A percentile compares a stretch with the other conserved stretches of the same genome.
Evolutionary conservation across 805 yeast species (phyloP).

Genomic region (Candida namnaoensis): DNA sequence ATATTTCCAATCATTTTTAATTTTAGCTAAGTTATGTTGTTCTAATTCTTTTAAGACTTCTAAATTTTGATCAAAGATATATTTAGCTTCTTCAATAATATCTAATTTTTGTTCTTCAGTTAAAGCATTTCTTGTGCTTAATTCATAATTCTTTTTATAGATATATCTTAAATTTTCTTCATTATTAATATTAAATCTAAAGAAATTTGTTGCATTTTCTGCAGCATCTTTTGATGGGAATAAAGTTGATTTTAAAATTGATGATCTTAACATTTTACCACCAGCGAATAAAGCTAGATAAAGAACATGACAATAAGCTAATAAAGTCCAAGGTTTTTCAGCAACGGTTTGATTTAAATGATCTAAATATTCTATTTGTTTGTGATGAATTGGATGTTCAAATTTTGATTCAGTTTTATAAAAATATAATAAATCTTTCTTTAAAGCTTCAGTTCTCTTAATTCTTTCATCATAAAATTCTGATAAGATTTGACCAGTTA

Average conservation of each 20-base stretch:
- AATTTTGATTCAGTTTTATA: conserved; percentile 54
- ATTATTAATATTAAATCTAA: conserved; percentile 60
- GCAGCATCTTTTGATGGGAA: conserved; percentile 70
- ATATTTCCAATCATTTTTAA: conserved; percentile 47
- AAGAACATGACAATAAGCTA: conserved; percentile 82
- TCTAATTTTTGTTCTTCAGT: conserved; percentile 65
- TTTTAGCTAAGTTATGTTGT: conserved; percentile 47
- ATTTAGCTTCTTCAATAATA: conserved; percentile 58
- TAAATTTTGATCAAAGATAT: conserved; percentile 56
- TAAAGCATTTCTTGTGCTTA: conserved; percentile 62
- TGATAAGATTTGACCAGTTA: conserved; percentile 33
- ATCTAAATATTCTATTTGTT: conserved; percentile 52
- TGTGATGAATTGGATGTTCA: conserved; percentile 43
- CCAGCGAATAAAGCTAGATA: conserved; percentile 85
- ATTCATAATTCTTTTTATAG: conserved; percentile 72
- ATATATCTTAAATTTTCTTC: conserved; percentile 53
- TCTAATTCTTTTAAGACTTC: conserved; percentile 61
- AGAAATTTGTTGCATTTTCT: conserved; percentile 59
- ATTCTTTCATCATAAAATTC: conserved; percentile 65
- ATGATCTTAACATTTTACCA: conserved; percentile 64
- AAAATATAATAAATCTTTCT: conserved; percentile 58
- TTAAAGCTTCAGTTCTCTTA: conserved; percentile 48
- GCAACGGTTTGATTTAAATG: conserved; percentile 47
- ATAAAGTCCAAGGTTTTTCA: conserved; percentile 59
- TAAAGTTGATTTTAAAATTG: conserved; percentile 52